Evolutionary conservation across 176 grass and related monocot species (phyloP).

Genomic region (Paspalum vaginatum): DNA sequence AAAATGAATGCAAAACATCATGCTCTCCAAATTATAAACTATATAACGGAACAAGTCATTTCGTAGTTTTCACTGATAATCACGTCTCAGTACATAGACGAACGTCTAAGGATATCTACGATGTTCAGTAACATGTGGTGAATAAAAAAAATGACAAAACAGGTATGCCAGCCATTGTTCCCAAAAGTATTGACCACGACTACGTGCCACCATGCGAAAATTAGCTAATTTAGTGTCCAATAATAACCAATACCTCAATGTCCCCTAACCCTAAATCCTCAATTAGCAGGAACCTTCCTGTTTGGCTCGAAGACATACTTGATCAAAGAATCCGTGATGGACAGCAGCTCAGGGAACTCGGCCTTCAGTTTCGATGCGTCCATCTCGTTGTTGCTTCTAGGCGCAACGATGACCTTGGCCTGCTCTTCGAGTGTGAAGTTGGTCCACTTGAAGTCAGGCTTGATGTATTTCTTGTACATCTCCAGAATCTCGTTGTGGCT

Average conservation of each 20-base stretch:
- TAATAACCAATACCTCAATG: not conserved
- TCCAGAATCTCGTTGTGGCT: slow-evolving; percentile 69
- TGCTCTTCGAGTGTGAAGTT: slow-evolving; percentile 73
- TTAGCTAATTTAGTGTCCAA: not conserved
- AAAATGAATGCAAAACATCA: not conserved
- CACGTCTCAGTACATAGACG: not conserved
- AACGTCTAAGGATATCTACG: slow-evolving; percentile 4
- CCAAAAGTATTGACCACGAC: not conserved
- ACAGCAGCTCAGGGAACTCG: slow-evolving; percentile 65
- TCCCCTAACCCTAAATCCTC: not conserved
- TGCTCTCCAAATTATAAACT: not conserved
- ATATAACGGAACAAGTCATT: slow-evolving; percentile 3
- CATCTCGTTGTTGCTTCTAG: slow-evolving; percentile 81
- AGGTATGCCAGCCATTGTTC: not conserved
- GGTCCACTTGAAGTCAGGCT: slow-evolving; percentile 54
- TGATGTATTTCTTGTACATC: slow-evolving; percentile 63
- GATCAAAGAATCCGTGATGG: slow-evolving; percentile 70
- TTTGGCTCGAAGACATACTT: slow-evolving; percentile 81
- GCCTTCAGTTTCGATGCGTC: slow-evolving; percentile 68
- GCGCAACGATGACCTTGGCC: slow-evolving; percentile 75
- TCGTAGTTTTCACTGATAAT: not conserved
- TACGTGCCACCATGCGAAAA: not conserved
- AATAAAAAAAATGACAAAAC: not conserved
- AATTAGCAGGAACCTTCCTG: slow-evolving; percentile 45
- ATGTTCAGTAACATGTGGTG: not conserved